Conservation (phyloP, 495 filamentous ascomycete species). For the Talaromyces adpressus region DNA sequence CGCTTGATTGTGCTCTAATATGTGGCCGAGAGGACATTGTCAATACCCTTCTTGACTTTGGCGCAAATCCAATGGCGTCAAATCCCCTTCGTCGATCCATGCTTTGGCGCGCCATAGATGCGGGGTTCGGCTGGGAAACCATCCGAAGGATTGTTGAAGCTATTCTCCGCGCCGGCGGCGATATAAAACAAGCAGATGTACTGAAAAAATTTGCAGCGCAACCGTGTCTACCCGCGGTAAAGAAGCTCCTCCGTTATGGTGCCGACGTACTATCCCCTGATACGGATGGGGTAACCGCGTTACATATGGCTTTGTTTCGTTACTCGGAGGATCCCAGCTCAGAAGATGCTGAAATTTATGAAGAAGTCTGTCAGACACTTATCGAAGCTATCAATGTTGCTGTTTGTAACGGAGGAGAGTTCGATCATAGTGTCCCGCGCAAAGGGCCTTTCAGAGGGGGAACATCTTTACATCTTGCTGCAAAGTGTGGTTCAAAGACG, state of each 20-base stretch:
- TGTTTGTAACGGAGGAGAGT: not conserved
- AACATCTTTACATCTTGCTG: not conserved
- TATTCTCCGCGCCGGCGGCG: too few species aligned
- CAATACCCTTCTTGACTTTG: not conserved
- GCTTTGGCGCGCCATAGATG: not conserved
- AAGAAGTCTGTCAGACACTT: not conserved
- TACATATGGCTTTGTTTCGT: not conserved
- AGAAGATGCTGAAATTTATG: not conserved
- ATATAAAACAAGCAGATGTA: not conserved
- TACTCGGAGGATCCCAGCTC: not conserved
- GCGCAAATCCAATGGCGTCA: not conserved
- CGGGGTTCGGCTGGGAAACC: not conserved
- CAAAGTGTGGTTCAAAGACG: not conserved
- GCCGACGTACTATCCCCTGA: not conserved
- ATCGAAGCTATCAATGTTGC: not conserved
- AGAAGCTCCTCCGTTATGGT: not conserved
- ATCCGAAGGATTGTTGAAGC: not conserved
- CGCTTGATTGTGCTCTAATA: not conserved
- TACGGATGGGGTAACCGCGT: not conserved
- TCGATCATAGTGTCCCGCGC: not conserved
- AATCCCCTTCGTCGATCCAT: not conserved
- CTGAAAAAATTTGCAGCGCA: not conserved
- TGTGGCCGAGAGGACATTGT: not conserved
- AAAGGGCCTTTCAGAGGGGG: not conserved
- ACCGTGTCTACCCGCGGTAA: not conserved